phyloP scores from a whole-genome alignment of 768 basidiomycete species.

The Neoboletus brunneissimus region DNA sequence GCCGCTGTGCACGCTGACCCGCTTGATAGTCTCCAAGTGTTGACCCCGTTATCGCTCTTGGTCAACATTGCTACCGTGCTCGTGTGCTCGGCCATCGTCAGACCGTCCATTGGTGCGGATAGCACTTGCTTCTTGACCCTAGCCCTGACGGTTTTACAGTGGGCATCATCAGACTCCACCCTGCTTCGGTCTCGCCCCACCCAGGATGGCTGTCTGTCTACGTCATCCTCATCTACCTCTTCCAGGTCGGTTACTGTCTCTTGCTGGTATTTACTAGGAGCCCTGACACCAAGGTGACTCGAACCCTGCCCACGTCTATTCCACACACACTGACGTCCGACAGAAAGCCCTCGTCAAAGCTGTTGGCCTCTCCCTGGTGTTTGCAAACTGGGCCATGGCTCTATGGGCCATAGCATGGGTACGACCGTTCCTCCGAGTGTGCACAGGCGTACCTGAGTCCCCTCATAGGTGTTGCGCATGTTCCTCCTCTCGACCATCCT shows the following conservation, averaged over 20 bases:
- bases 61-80: slow-evolving; percentile 72
- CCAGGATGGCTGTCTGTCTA: slow-evolving; percentile 57
- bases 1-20: neutral
- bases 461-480: slow-evolving; percentile 60
- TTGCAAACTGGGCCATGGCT: slow-evolving; percentile 79
- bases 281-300: slow-evolving; percentile 71
- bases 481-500: slow-evolving; percentile 77
- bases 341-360: slow-evolving; percentile 70
- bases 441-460: neutral
- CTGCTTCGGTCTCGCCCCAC: slow-evolving; percentile 71
- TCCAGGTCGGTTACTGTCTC: slow-evolving; percentile 80
- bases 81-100: slow-evolving; percentile 65
- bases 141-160: slow-evolving; percentile 31
- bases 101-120: slow-evolving; percentile 55
- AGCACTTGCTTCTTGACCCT: neutral
- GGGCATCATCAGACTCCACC: slow-evolving; percentile 50
- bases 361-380: slow-evolving; percentile 73
- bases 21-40: slow-evolving; percentile 64
- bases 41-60: slow-evolving; percentile 81
- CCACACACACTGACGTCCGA: neutral
- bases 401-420: slow-evolving; percentile 80
- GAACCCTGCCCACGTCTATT: neutral
- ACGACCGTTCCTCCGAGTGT: neutral
- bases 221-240: slow-evolving; percentile 55
- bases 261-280: slow-evolving; percentile 69